Evolutionary conservation across 1,284 basidiomycete genomes (phyloP), one percentile per base, ranked within the genome.

Genomic region (Sporisorium reilianum): DNA sequence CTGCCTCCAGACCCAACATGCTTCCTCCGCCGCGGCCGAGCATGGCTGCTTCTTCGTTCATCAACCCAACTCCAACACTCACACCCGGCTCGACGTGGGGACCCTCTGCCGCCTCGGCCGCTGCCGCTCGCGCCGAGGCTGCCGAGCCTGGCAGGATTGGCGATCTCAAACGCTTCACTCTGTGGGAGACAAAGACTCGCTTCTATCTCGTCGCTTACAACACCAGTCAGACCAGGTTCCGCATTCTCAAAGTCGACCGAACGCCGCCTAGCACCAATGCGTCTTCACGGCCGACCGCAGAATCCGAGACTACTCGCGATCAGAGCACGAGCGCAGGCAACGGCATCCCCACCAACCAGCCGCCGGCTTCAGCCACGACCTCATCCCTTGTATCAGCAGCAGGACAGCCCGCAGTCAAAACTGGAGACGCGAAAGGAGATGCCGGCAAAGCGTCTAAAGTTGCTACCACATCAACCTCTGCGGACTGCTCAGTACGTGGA

Each of bases 201-300:
- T 84, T 80, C 65, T 84, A 84, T 49, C 67, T 84, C 18, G 79
- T 83, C 18, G 81, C 81, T 7, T 79, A 74, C 68, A 82, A 82
- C 51, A 78, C 80, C 10, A 74, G 75, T 36, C 81, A 84, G 64
- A 82, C 81, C 12, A 56, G 75, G 4, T 84, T 79, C 32, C 80
- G 77, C 32, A 77, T 84, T 18, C 77, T 84, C 46, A 82, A 80
- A 45, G 74, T 84, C 12, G 82, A 84, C 48, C 66, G 83, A 18
- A 77, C 75, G 10, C 80, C 79, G 5, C 80, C 79, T 11, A 72
- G 70, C 41, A 49, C 66, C 4, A 26, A 18, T 14, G 44, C 53
- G 2, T 51, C 65, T 6, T 38, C 63, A 5, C 53, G 59, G 20
- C 2, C 65, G 6, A 40, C 56, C 0, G 32, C 38, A 23, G 64